These are phyloP conservation scores for Amauroascus verrucosus DNA, from an alignment of 2,329 filamentous ascomycete species.

Conservation along the genomic window DNA sequence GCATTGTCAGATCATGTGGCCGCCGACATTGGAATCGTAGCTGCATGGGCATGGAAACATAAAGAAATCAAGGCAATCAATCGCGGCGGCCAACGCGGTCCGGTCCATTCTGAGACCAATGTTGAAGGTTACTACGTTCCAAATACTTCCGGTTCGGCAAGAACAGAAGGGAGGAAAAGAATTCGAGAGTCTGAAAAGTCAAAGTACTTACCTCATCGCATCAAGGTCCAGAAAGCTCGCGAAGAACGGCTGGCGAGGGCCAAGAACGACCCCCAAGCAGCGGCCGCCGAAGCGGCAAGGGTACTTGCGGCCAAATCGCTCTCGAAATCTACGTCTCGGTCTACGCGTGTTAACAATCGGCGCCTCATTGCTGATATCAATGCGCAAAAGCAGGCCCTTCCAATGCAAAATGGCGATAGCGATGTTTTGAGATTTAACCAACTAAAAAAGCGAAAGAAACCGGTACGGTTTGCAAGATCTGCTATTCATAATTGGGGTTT, in stretches of 20 bases:
- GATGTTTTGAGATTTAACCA: conserved; percentile 97
- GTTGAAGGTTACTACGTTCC: conserved; percentile 69
- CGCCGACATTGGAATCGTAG: conserved; percentile 47
- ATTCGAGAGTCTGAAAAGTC: conserved; percentile 96
- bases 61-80: conserved; percentile 63
- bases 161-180: conserved; percentile 89
- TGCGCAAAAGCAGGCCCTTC: conserved; percentile 70
- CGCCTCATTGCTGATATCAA: conserved; percentile 91
- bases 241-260: conserved; percentile 75
- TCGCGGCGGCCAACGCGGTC: conserved; percentile 45
- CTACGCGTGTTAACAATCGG: conserved; percentile 90
- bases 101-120: conserved; percentile 43
- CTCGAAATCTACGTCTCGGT: conserved; percentile 80
- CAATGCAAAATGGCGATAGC: conserved; percentile 63
- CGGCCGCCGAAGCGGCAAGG: conserved; percentile 60
- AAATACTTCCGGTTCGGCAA: conserved; percentile 72
- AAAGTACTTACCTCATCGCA: conserved; percentile 93
- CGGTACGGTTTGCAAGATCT: conserved; percentile 92
- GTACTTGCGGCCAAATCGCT: conserved; percentile 69
- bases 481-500: conserved; percentile 98
- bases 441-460: conserved; percentile 98
- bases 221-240: conserved; percentile 84
- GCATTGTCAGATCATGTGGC: conserved; percentile 40
- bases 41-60: conserved; percentile 60
- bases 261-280: conserved; percentile 52